These are phyloP conservation scores for Elongisporangium prolatum DNA, from an alignment of 352 stramenopile genomes.

Conservation along the genomic window DNA sequence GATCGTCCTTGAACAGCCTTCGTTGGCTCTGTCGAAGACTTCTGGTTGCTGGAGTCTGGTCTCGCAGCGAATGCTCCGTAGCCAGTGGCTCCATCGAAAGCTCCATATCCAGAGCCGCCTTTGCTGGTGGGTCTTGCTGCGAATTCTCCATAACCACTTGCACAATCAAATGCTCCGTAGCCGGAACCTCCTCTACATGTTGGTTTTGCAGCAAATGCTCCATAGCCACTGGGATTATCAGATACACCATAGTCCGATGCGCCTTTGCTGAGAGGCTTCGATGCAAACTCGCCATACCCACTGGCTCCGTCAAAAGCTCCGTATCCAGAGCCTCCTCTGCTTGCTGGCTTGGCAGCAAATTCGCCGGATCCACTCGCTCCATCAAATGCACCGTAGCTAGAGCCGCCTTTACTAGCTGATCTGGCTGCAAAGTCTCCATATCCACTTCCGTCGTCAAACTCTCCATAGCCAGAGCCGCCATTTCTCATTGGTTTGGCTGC, in stretches of 20 bases:
- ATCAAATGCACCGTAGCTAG: constrained; percentile 15
- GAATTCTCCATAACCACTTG: constrained; percentile 18
- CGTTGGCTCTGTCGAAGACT: constrained; percentile 1
- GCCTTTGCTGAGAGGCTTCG: not conserved
- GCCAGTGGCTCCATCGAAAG: constrained; percentile 17
- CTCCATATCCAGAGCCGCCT: constrained; percentile 22
- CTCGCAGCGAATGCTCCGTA: constrained; percentile 24
- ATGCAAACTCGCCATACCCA: constrained; percentile 13
- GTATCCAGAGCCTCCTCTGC: constrained; percentile 18
- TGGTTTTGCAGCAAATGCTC: constrained; percentile 10
- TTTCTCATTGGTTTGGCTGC: constrained; percentile 7
- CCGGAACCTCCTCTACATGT: constrained; percentile 7
- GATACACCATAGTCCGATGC: constrained; percentile 5
- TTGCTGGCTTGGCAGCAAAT: constrained; percentile 7
- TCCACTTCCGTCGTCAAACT: constrained; percentile 21
- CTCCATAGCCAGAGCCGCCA: constrained; percentile 21
- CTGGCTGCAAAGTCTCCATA: constrained; percentile 15
- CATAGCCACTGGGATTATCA: constrained; percentile 7
- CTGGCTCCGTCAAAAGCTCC: constrained; percentile 29
- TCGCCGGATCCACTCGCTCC: constrained; percentile 12
- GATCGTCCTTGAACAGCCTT: constrained; percentile 3
- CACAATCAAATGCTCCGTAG: constrained; percentile 16
- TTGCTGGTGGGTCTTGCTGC: constrained; percentile 2
- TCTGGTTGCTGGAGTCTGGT: constrained; percentile 10
- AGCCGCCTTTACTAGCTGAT: not conserved